Evolutionary conservation across 2,329 filamentous ascomycete genomes (phyloP), one percentile per base, ranked within the genome.

Genomic region (Hymenoscyphus fructigenus): DNA sequence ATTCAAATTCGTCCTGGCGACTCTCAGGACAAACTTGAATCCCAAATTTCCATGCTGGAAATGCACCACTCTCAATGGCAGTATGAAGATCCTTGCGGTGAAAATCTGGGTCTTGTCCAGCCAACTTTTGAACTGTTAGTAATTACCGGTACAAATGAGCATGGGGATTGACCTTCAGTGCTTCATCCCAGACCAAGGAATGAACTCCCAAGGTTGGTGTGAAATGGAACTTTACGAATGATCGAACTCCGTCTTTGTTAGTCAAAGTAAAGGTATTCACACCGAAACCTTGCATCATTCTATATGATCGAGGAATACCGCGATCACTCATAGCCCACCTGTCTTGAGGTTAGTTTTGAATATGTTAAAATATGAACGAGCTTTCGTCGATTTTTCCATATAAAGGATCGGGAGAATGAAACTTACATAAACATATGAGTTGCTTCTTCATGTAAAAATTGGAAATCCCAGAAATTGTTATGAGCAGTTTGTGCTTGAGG

Each of bases 281-380:
- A 62, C 91, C 91, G 64, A 93, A 94, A 0, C 91, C 91, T 70
- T 94, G 90, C 89, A 94, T 93, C 90, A 93, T 93, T 28, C 91
- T 87, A 77, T 83, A 93, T 0, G 88, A 91, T 2, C 89, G 84
- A 1, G 91, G 91, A 63, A 92, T 92, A 0, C 83, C 82, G 32
- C 90, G 84, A 74, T 93, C 91, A 9, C 86, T 90, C 88, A 92
- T 91, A 34, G 87, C 80, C 90, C 91, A 93, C 36, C 36, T 38
- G 5, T 38, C 12, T 38, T 0, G 14, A 12, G 12, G 36, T 38
- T 17, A 38, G 36, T 15, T 0, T 38, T 38, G 36, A 38, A 17
- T 15, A 14, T 15, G 12, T 4, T 15, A 10, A 12, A 17, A 15
- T 38, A 3, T 38, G 36, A 38, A 17, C 12, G 36, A 38, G 36